These are phyloP conservation scores for Xylariaceae sp. DNA, from an alignment of 2,329 filamentous ascomycete species.

Conservation along the genomic window DNA sequence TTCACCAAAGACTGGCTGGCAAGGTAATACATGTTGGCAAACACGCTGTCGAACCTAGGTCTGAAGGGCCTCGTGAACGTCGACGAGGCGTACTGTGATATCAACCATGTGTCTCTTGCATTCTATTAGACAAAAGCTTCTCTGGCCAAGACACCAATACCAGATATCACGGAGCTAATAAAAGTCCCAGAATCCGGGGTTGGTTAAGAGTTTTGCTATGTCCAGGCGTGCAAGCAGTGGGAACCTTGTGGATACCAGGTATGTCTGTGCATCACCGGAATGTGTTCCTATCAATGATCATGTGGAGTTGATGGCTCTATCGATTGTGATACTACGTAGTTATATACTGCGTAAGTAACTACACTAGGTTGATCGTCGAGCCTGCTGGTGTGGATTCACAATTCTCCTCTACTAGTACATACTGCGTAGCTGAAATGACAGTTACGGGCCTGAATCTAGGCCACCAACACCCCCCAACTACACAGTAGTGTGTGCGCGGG, in stretches of 20 bases:
- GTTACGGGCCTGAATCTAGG: background rate
- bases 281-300: constrained; percentile 1
- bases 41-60: background rate
- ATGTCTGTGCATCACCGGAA: background rate
- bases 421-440: constrained; percentile 1
- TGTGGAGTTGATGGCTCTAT: background rate
- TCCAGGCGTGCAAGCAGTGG: background rate
- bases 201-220: background rate
- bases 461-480: background rate
- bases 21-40: constrained; percentile 7
- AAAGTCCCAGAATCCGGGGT: background rate
- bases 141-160: background rate
- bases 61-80: background rate
- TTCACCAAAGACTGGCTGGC: constrained; percentile 10
- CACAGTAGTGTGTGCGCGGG: background rate
- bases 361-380: background rate
- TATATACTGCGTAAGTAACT: too few species aligned
- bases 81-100: background rate
- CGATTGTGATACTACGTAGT: background rate
- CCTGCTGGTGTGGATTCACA: constrained; percentile 2
- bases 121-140: background rate
- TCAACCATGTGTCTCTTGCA: background rate
- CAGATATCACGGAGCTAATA: background rate
- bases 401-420: too few species aligned
- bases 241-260: background rate